Evolutionary conservation across 2,329 filamentous ascomycete species (phyloP), one percentile per base, ranked within the genome.

Genomic region (Huntiella bhutanensis): DNA sequence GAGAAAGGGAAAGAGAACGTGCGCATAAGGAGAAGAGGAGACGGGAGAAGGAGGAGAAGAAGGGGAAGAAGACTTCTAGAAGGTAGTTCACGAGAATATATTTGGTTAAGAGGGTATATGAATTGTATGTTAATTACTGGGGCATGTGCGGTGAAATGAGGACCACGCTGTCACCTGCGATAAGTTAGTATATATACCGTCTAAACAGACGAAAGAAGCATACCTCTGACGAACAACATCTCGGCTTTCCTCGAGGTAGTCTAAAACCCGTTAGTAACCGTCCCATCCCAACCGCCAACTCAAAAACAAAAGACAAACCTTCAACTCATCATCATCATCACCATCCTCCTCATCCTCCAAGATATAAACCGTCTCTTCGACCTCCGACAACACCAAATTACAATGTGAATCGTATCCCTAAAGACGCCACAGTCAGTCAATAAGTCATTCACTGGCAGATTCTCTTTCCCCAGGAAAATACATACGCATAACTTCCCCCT

Each of bases 321-420:
- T 82, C 56, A 85, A 69, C 22, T 75, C 75, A 49, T 88, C 80
- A 49, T 49, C 50, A 12, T 48, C 48, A 7, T 36, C 42, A 7
- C 33, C 42, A 6, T 49, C 40, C 32, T 54, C 36, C 22, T 55
- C 45, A 33, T 51, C 43, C 49, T 56, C 45, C 42, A 93, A 79
- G 33, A 88, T 71, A 60, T 94, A 98, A 54, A 98, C 86, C 5
- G 88, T 96, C 69, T 98, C 91, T 59, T 95, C 86, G 4, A 96
- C 91, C 54, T 98, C 91, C 46, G 91, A 88, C 4, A 98, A 71
- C 4, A 98, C 85, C 39, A 98, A 65, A 59, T 98, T 98, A 72
- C 92, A 98, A 63, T 98, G 91, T 58, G 85, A 94, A 60, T 98
- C 91, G 61, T 98, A 98, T 47, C 91, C 91, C 91, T 98, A 47